Conservation (phyloP, 495 filamentous ascomycete genomes). For the Aspergillus homomorphus region DNA sequence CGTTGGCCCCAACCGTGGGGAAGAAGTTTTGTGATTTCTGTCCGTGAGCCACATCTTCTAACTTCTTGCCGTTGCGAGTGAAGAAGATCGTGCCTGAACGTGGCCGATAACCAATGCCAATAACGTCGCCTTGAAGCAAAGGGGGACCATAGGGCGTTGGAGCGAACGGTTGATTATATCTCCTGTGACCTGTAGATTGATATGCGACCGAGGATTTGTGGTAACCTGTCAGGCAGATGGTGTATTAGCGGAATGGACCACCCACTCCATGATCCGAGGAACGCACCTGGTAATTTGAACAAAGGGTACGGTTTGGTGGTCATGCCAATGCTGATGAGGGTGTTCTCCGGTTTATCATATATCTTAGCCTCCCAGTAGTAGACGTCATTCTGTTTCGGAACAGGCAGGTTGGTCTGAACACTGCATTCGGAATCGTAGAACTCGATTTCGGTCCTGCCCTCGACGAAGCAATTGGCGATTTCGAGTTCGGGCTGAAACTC, state of each 20-base stretch:
- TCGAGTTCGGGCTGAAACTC: conserved; percentile 98
- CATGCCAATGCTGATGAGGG: conserved; percentile 83
- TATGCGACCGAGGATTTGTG: conserved; percentile 93
- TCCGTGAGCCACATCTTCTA: conserved; percentile 92
- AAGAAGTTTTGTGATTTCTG: conserved; percentile 95
- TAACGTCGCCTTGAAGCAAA: conserved; percentile 88
- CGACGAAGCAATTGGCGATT: conserved; percentile 98
- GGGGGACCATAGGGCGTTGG: conserved; percentile 75
- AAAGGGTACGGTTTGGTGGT: conserved; percentile 95
- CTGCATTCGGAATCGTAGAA: conserved; percentile 98
- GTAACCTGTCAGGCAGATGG: conserved; percentile 55
- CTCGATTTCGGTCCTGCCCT: conserved; percentile 93
- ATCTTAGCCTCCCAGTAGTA: conserved; percentile 99
- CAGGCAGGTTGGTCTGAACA: conserved; percentile 92
- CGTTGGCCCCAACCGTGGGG: conserved; percentile 90
- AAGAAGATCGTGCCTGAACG: conserved; percentile 95
- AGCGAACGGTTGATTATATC: conserved; percentile 87
- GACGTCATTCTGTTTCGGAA: conserved; percentile 98
- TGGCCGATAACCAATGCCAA: conserved; percentile 93
- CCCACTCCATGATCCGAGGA: background rate
- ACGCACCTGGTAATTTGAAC: conserved; percentile 85
- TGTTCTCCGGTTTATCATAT: conserved; percentile 90
- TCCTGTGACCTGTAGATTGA: conserved; percentile 77
- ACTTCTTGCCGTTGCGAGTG: conserved; percentile 94
- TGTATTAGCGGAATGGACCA: conserved; percentile 17